Conservation (phyloP, 345 rosid genomes). For the Gossypium ekmanianum region DNA sequence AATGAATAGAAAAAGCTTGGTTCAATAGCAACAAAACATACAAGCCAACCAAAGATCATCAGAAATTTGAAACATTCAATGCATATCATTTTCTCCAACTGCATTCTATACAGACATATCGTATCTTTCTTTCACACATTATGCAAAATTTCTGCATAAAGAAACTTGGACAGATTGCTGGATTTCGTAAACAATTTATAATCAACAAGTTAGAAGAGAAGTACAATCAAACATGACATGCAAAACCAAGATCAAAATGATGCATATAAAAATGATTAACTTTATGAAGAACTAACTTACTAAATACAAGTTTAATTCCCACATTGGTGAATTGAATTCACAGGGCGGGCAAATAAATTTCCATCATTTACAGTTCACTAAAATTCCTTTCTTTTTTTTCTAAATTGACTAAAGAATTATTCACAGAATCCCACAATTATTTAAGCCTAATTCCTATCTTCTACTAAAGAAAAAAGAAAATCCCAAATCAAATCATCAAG, state of each 20-base stretch:
- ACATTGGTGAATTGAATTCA: background rate
- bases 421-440: background rate
- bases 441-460: background rate
- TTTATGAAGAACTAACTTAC: background rate
- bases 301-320: background rate
- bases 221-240: background rate
- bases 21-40: background rate
- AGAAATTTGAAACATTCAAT: background rate
- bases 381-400: background rate
- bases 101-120: background rate
- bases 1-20: background rate
- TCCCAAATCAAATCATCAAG: background rate
- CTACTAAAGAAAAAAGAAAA: background rate
- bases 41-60: background rate
- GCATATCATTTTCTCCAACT: conserved; percentile 1
- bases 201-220: background rate
- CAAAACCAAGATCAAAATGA: background rate
- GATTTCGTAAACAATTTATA: background rate
- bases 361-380: background rate
- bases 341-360: background rate
- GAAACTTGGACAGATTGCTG: background rate
- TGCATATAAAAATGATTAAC: background rate
- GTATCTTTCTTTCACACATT: background rate
- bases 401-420: background rate
- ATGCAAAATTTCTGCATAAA: background rate